Evolutionary conservation across 805 yeast genomes (phyloP).

Genomic region (Peterozyma xylosa): DNA sequence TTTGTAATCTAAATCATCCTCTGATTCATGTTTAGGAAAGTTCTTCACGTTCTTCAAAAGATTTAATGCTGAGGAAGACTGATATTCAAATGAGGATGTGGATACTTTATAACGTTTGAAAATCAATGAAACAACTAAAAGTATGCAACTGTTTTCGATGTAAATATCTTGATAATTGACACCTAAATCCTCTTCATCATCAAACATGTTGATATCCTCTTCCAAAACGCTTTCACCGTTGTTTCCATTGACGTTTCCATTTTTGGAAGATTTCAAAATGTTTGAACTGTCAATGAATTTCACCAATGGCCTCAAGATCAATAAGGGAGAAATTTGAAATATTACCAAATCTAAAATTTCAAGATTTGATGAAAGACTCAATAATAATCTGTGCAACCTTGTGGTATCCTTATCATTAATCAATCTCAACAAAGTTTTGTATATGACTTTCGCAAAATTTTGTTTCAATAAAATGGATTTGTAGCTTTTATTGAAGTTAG

Average conservation of each 20-base stretch:
- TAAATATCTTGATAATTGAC: slow-evolving; percentile 48
- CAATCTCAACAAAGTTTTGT: slow-evolving; percentile 25
- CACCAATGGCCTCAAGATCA: slow-evolving; percentile 35
- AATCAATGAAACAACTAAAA: slow-evolving; percentile 37
- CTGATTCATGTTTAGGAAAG: slow-evolving; percentile 14
- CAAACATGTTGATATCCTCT: slow-evolving; percentile 19
- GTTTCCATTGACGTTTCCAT: slow-evolving; percentile 11
- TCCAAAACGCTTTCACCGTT: background rate
- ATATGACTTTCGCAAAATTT: slow-evolving; percentile 27
- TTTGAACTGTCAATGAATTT: slow-evolving; percentile 41
- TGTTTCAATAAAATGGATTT: slow-evolving; percentile 39
- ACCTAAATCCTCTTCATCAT: slow-evolving; percentile 40
- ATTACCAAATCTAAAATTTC: slow-evolving; percentile 33
- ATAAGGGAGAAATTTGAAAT: slow-evolving; percentile 35
- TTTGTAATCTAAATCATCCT: slow-evolving; percentile 16
- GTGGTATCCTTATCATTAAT: slow-evolving; percentile 31
- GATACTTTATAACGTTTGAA: slow-evolving; percentile 29
- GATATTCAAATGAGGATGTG: slow-evolving; percentile 6
- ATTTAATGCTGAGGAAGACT: slow-evolving; percentile 6
- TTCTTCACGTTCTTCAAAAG: slow-evolving; percentile 16
- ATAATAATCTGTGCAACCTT: slow-evolving; percentile 41
- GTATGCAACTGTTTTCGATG: slow-evolving; percentile 58
- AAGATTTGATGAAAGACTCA: slow-evolving; percentile 38
- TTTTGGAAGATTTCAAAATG: slow-evolving; percentile 11
- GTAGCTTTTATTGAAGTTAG: slow-evolving; percentile 26